Evolutionary conservation across 306 rosid genomes (phyloP).

Genomic region (Casuarina glauca): DNA sequence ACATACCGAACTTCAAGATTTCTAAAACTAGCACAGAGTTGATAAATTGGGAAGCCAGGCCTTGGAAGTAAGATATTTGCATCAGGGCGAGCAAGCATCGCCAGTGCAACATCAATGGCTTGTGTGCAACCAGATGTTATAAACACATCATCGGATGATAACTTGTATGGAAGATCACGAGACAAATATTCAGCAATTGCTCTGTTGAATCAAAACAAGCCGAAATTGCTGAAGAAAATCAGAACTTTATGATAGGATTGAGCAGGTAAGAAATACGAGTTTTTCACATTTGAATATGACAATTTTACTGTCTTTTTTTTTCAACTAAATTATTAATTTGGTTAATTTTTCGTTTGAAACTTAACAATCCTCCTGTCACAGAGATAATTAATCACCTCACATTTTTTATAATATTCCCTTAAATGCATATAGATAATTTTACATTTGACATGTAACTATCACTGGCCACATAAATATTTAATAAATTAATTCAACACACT

Average conservation of each 20-base stretch:
- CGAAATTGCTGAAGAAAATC: neutral
- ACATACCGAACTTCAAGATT: constrained; percentile 71
- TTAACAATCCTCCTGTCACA: too few relatives aligned
- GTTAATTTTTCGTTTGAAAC: too few relatives aligned
- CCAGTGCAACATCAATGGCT: constrained; percentile 87
- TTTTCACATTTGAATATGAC: too few relatives aligned
- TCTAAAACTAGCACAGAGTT: constrained; percentile 75
- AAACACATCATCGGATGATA: constrained; percentile 81
- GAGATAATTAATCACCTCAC: too few relatives aligned
- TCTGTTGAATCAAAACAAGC: constrained; percentile 37
- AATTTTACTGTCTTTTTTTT: too few relatives aligned
- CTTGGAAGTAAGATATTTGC: constrained; percentile 93
- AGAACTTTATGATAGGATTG: neutral
- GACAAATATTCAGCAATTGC: constrained; percentile 87
- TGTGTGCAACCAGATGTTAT: constrained; percentile 95
- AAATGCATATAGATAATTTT: too few relatives aligned
- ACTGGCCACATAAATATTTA: too few relatives aligned
- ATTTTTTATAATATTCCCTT: too few relatives aligned
- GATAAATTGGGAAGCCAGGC: constrained; percentile 93
- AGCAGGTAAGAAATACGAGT: neutral
- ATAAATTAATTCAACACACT: too few relatives aligned
- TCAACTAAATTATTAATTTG: too few relatives aligned
- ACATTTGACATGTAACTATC: too few relatives aligned
- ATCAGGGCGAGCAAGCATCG: constrained; percentile 76
- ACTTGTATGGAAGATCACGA: constrained; percentile 75